These are phyloP conservation scores for Phytopythium aichiense DNA, from an alignment of 352 stramenopile species.

Conservation along the genomic window DNA sequence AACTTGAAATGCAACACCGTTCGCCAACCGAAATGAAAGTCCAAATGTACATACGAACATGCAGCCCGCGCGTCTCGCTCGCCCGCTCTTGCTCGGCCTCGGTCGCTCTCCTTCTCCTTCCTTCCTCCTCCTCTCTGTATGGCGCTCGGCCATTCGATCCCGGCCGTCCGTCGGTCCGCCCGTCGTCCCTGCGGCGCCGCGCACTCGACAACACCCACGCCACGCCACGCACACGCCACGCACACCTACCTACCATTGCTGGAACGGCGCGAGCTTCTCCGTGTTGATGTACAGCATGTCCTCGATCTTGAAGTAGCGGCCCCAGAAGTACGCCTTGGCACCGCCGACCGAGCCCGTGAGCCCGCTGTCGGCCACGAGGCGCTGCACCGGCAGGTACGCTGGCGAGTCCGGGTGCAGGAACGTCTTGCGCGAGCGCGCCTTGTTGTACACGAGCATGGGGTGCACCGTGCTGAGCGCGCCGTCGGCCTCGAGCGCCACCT, in stretches of 20 bases:
- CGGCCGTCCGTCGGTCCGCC: background rate
- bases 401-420: conserved; percentile 83
- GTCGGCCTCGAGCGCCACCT: conserved; percentile 67
- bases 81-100: background rate
- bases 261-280: conserved; percentile 71
- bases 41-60: conserved; percentile 5
- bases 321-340: conserved; percentile 86
- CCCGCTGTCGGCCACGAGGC: conserved; percentile 49
- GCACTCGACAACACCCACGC: too few species aligned
- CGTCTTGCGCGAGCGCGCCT: conserved; percentile 79
- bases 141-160: background rate
- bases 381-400: conserved; percentile 65
- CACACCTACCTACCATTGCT: conserved; percentile 56
- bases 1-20: conserved; percentile 6
- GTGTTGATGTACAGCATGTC: conserved; percentile 88
- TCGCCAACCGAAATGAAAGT: conserved; percentile 2
- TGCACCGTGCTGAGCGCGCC: conserved; percentile 60
- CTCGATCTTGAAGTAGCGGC: conserved; percentile 77
- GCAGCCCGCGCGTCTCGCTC: background rate
- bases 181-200: background rate
- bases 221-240: background rate
- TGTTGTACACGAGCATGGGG: conserved; percentile 90
- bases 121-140: background rate
- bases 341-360: conserved; percentile 62
- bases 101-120: background rate